Percentiles rank a stretch among this genome's conserved stretches.
Conservation (phyloP, 331 rosid species). For the Quercus tomentella region DNA sequence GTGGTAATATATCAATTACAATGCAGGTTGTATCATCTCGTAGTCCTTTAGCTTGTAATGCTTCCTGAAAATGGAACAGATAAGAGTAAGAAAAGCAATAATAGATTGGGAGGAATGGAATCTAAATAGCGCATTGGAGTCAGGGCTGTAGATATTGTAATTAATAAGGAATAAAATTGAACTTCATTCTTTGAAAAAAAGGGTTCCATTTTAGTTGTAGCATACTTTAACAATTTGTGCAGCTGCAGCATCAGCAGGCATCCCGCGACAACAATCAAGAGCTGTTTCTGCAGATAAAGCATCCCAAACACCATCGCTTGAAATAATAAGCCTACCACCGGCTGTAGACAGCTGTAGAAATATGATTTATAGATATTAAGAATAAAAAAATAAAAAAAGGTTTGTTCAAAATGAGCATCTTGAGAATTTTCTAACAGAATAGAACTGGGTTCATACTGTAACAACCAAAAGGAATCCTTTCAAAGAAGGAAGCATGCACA, state of each 20-base stretch:
- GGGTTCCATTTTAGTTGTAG: conserved; percentile 1
- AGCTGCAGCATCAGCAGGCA: conserved; percentile 81
- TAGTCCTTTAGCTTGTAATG: conserved; percentile 87
- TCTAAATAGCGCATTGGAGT: conserved; percentile 5
- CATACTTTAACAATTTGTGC: conserved; percentile 83
- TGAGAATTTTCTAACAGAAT: background rate
- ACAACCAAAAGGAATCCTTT: background rate
- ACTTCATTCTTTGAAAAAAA: conserved; percentile 10
- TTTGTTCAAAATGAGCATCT: background rate
- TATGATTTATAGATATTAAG: background rate
- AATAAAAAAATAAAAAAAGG: background rate
- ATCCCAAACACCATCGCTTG: conserved; percentile 99
- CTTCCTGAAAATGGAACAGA: conserved; percentile 56
- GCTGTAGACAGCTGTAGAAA: conserved; percentile 71
- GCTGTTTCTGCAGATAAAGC: conserved; percentile 76
- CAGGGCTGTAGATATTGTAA: conserved; percentile 7
- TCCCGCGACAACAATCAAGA: conserved; percentile 83
- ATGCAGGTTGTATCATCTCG: conserved; percentile 98
- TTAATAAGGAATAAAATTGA: conserved; percentile 7
- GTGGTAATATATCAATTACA: conserved; percentile 77
- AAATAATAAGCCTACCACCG: conserved; percentile 93
- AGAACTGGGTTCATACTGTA: background rate
- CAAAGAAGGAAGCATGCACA: background rate
- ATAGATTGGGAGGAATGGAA: conserved; percentile 2
- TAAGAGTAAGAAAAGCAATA: conserved; percentile 7